Evolutionary conservation across 208 protist genomes (phyloP).

Genomic region (Zelonia costaricensis): DNA sequence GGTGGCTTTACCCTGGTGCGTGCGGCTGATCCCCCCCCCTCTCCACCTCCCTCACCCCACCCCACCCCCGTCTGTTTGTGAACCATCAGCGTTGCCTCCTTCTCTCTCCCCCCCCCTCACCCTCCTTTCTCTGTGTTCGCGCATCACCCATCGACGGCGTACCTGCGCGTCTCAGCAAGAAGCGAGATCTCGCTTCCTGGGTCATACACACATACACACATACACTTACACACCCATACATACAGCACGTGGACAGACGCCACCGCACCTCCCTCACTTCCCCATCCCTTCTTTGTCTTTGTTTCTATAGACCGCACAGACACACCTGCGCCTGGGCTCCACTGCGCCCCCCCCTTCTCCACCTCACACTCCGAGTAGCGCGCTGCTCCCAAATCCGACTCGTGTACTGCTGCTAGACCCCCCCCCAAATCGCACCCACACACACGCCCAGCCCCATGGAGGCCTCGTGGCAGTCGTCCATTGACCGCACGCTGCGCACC

Average conservation of each 20-base stretch:
- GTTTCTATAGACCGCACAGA: not conserved
- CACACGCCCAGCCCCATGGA: constrained; percentile 17
- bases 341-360: not conserved
- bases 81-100: too few species aligned
- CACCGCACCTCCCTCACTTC: not conserved
- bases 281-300: not conserved
- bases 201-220: not conserved
- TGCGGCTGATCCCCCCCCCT: too few species aligned
- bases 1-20: too few species aligned
- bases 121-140: too few species aligned
- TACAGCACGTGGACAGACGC: too few species aligned
- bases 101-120: not conserved
- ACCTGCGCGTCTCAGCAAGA: too few species aligned
- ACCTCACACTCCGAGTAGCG: too few species aligned
- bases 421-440: not conserved
- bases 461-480: constrained; percentile 24
- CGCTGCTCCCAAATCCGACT: too few species aligned
- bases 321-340: constrained; percentile 4
- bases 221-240: not conserved
- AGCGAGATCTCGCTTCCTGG: not conserved
- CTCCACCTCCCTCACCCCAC: not conserved
- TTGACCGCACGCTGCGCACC: constrained; percentile 49
- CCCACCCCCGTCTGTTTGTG: not conserved
- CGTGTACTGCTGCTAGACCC: not conserved
- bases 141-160: too few species aligned